These are phyloP conservation scores for Mucor velutinosus DNA, from an alignment of 371 early-diverging fungal species.

Conservation along the genomic window DNA sequence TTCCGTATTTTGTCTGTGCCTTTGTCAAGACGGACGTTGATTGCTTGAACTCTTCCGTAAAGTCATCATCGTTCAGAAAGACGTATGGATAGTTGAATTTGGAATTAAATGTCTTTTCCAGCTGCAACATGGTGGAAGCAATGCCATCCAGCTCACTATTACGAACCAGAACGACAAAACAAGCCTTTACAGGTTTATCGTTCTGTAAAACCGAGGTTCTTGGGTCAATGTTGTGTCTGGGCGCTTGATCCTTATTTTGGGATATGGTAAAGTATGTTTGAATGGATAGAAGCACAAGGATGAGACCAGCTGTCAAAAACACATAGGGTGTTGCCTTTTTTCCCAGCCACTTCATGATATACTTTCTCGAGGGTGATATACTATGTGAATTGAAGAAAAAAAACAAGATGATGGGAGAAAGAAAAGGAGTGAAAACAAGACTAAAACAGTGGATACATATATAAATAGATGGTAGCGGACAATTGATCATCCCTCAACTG, in stretches of 20 bases:
- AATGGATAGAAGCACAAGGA: slow-evolving; percentile 13
- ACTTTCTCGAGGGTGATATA: background rate
- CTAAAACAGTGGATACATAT: background rate
- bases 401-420: background rate
- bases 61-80: slow-evolving; percentile 84
- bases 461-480: background rate
- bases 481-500: background rate
- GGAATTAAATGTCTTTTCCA: slow-evolving; percentile 86
- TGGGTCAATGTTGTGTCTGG: background rate
- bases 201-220: background rate
- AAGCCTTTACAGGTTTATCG: slow-evolving; percentile 40
- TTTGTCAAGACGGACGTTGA: slow-evolving; percentile 60
- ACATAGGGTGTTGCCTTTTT: slow-evolving; percentile 10
- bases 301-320: slow-evolving; percentile 7
- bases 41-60: slow-evolving; percentile 71
- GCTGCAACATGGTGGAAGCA: slow-evolving; percentile 66
- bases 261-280: slow-evolving; percentile 14
- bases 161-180: slow-evolving; percentile 69
- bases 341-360: slow-evolving; percentile 16
- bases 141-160: slow-evolving; percentile 82
- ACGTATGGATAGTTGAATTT: slow-evolving; percentile 91
- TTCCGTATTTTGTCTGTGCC: slow-evolving; percentile 59
- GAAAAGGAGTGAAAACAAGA: background rate
- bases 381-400: background rate
- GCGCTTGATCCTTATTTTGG: background rate